Percentiles rank a stretch among this genome's conserved stretches.
These are phyloP conservation scores for Fonsecaea multimorphosa DNA, from an alignment of 2,329 filamentous ascomycete species.

Conservation along the genomic window DNA sequence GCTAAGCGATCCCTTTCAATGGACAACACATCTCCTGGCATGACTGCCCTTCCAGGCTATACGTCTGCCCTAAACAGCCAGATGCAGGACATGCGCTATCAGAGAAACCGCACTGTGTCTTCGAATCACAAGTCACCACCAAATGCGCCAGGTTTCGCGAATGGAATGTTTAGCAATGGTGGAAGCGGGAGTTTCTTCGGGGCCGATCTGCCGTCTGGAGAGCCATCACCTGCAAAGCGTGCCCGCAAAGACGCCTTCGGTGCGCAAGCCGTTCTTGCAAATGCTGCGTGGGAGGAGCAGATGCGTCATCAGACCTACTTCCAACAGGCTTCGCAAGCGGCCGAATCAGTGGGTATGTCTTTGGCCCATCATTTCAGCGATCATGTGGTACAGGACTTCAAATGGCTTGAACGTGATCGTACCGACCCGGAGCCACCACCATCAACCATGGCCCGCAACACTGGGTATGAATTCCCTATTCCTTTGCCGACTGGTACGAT, in stretches of 20 bases:
- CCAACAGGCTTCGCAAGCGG: background rate
- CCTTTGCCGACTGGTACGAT: slow-evolving; percentile 22
- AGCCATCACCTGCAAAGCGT: slow-evolving; percentile 1
- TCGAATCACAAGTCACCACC: background rate
- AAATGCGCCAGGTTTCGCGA: background rate
- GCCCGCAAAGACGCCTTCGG: background rate
- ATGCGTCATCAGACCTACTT: background rate
- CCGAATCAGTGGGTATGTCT: background rate
- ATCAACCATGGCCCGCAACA: slow-evolving; percentile 3
- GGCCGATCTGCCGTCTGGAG: background rate
- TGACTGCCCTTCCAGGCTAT: background rate
- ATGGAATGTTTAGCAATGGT: background rate
- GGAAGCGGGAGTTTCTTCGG: background rate
- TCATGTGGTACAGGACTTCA: background rate
- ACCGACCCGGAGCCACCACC: slow-evolving; percentile 17
- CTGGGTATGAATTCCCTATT: slow-evolving; percentile 26
- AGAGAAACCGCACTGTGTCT: background rate
- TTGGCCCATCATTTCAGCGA: slow-evolving; percentile 2
- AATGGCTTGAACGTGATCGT: slow-evolving; percentile 18
- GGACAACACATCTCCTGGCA: background rate
- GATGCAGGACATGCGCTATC: background rate
- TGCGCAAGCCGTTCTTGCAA: background rate
- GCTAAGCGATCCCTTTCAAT: background rate
- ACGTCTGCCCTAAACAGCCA: background rate
- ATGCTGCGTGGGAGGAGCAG: background rate